A percentile compares a stretch with the other conserved stretches of the same genome.
phyloP scores from a whole-genome alignment of 495 filamentous ascomycete species.

The Opeltia flavorubescens region DNA sequence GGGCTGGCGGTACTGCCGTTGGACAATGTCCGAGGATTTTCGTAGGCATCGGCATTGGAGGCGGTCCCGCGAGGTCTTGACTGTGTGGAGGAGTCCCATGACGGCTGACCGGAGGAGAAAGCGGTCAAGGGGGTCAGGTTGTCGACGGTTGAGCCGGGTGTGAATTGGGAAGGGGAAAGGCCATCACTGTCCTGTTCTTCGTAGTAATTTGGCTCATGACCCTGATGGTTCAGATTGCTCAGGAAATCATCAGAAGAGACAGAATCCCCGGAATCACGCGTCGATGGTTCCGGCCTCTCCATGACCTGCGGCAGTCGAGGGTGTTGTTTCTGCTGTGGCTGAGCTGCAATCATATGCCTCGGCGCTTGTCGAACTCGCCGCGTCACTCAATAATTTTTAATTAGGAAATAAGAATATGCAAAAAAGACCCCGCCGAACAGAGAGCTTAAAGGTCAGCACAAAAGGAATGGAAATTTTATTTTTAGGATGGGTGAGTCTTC shows the following conservation, averaged over 20 bases:
- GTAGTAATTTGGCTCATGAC: conserved; percentile 31
- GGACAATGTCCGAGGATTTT: conserved; percentile 5
- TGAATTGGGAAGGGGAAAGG: conserved; percentile 27
- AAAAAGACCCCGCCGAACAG: too few relatives aligned
- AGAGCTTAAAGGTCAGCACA: too few relatives aligned
- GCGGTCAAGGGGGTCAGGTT: conserved; percentile 18
- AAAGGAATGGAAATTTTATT: too few relatives aligned
- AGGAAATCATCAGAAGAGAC: conserved; percentile 46
- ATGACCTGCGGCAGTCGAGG: conserved; percentile 19
- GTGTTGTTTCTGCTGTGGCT: neutral
- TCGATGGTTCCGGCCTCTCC: conserved; percentile 38
- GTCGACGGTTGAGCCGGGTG: conserved; percentile 22
- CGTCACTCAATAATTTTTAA: too few relatives aligned
- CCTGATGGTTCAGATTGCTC: conserved; percentile 27
- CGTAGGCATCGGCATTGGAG: conserved; percentile 12
- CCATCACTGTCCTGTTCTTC: conserved; percentile 26
- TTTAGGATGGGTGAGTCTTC: too few relatives aligned
- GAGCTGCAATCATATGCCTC: too few relatives aligned
- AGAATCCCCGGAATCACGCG: conserved; percentile 51
- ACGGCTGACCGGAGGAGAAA: conserved; percentile 16
- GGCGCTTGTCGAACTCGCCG: too few relatives aligned
- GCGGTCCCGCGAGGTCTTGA: conserved; percentile 17
- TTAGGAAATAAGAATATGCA: too few relatives aligned
- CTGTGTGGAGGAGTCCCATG: conserved; percentile 13
- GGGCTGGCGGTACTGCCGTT: conserved; percentile 15